phyloP scores from a whole-genome alignment of 208 protist species.

The Leishmania tarentolae region DNA sequence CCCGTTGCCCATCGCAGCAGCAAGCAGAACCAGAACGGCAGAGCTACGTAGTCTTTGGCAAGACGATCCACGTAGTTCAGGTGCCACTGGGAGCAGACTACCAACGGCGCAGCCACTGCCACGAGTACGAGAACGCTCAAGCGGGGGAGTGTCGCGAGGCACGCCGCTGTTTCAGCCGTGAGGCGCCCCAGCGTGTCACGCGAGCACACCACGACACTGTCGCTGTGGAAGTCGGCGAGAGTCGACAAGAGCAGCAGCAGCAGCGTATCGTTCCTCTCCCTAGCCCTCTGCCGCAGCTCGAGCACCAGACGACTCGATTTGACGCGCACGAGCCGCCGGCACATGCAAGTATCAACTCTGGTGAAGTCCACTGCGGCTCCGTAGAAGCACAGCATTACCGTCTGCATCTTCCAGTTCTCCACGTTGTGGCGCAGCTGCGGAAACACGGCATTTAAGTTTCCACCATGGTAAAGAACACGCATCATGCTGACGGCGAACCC shows the following conservation, averaged over 20 bases:
- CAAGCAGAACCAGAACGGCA: constrained; percentile 26
- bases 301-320: constrained; percentile 1
- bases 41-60: constrained; percentile 20
- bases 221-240: not conserved
- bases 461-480: not conserved
- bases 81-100: constrained; percentile 21
- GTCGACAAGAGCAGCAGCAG: constrained; percentile 1
- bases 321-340: not conserved
- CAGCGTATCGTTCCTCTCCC: not conserved
- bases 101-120: constrained; percentile 1
- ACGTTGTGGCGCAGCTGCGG: not conserved
- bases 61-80: constrained; percentile 14
- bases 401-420: not conserved
- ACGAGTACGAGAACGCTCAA: not conserved
- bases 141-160: constrained; percentile 7
- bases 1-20: constrained; percentile 19
- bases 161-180: constrained; percentile 10
- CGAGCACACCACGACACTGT: not conserved
- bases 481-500: constrained; percentile 7
- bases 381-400: constrained; percentile 24
- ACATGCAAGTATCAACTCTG: constrained; percentile 11
- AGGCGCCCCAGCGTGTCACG: constrained; percentile 9
- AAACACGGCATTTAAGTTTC: constrained; percentile 6
- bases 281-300: not conserved
- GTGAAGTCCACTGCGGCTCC: constrained; percentile 15